Base-by-base conservation (phyloP, 805 yeast genomes). In the Yarrowia sp. region DNA sequence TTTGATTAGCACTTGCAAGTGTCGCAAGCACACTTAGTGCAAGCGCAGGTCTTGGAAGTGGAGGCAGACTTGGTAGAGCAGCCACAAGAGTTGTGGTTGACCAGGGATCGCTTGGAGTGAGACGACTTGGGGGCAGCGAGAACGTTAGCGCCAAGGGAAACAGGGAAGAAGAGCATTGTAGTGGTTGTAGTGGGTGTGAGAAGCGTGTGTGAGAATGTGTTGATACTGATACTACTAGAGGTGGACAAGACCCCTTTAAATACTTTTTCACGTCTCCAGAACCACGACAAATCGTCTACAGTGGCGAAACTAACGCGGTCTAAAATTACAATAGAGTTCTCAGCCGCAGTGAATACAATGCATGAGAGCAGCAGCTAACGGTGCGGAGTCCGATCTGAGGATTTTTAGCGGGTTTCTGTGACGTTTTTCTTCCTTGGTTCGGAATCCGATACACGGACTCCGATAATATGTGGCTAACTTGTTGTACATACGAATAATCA, bases 311-410 rank as follows among this genome's bases (percentile, higher is more conserved):
- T 19, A 53, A 22, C 42, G 10, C n/a, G 32, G 32, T 36, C 58
- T 36, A 52, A 36, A 38, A 15, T 16, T 14, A 53, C 35, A 53
- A 14, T 26, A 5, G 32, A 38, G 45, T 53, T 53, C 14, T 53
- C 59, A 40, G 59, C 59, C 45, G 59, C 10, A 50, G 55, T n/a
- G 56, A 36, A 52, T n/a, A 16, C 26, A 19, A 8, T 11, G 58
- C 58, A 19, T 52, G n/a, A 11, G 12, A 52, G 19, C 22, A 2
- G 59, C 59, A 22, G 36, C 45, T 22, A 53, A 22, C 45, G 42
- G 41, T 16, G 32, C 59, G 45, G 59, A 53, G 45, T 40, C 45
- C 59, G 59, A 53, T 46, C 5, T 46, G n/a, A 5, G 12, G 12
- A 12, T 38, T 5, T 26, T 26, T 26, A 26, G 32, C 32, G 32